Evolutionary conservation across 345 rosid genomes (phyloP), one percentile per base, ranked within the genome.

Genomic region (Pistacia atlantica): DNA sequence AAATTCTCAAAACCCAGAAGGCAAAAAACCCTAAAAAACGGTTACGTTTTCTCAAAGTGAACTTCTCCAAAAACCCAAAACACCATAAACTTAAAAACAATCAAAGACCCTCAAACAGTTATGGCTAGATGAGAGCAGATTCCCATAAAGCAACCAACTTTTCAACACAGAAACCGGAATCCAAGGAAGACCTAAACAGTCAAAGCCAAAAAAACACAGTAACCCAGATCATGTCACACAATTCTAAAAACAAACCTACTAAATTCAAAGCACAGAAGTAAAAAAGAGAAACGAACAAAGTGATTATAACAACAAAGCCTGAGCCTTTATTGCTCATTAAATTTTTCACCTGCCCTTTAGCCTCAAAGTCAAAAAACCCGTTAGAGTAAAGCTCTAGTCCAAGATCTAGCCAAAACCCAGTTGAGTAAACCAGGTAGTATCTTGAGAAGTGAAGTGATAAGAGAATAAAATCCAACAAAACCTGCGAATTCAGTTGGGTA

Each of bases 111-210:
- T 60, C 79, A 67, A 82, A 78, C 80, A 77, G 79, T 74, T 33
- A 69, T n/a, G 37, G 57, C 73, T 52, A 31, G 51, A 62, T 7
- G 56, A 67, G 81, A 80, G 74, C 86, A 61, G 82, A 75, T 69
- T 73, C 76, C 83, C 81, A 84, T 75, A 85, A 89, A 87, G 92
- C 80, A 68, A 72, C 58, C 58, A 63, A 70, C 83, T 81, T 84
- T 80, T 18, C 75, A 25, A 37, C 78, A 37, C 63, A 71, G 76
- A 80, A 68, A 72, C 81, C 82, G 45, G 80, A 72, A 83, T 80
- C 84, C 71, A 79, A 83, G 78, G 85, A 62, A 78, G 75, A 78
- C 71, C 1, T 31, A 76, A 72, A 60, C 73, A 74, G 65, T 71
- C 77, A 61, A 78, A 54, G 64, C 22, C 51, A 66, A 61, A 65